A percentile compares a stretch with the other conserved stretches of the same genome.
These are phyloP conservation scores for Castanopsis chinensis DNA, from an alignment of 306 rosid species.

Conservation along the genomic window DNA sequence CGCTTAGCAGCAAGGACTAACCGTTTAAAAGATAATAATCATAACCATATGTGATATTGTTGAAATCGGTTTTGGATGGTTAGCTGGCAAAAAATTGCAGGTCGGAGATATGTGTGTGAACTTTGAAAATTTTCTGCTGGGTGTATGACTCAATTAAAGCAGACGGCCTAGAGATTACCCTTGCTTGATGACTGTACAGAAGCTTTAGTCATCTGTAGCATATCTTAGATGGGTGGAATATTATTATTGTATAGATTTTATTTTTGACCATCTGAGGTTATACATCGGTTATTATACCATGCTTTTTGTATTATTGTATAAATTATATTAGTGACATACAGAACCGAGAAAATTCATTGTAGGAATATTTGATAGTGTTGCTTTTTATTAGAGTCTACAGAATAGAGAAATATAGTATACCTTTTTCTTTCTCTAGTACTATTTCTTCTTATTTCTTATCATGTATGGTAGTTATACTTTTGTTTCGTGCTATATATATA, in stretches of 20 bases:
- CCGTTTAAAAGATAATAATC: conserved; percentile 17
- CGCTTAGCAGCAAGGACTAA: conserved; percentile 69
- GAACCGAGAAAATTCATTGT: conserved; percentile 33
- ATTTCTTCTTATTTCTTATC: conserved; percentile 14
- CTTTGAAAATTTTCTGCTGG: not conserved
- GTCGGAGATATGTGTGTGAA: conserved; percentile 17
- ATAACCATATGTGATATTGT: conserved; percentile 28
- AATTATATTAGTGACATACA: conserved; percentile 19
- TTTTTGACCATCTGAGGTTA: conserved; percentile 27
- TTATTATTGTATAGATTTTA: conserved; percentile 17
- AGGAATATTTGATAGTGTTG: conserved; percentile 19
- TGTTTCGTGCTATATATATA: not conserved
- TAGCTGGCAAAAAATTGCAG: conserved; percentile 9
- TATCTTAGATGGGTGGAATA: conserved; percentile 2
- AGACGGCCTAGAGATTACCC: conserved; percentile 13
- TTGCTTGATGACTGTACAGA: conserved; percentile 26
- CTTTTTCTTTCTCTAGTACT: not conserved
- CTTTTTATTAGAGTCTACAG: conserved; percentile 18
- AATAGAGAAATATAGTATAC: not conserved
- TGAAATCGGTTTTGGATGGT: conserved; percentile 16
- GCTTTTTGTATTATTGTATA: conserved; percentile 28
- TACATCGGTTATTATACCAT: conserved; percentile 12
- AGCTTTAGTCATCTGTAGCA: conserved; percentile 21
- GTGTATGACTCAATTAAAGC: conserved; percentile 13
- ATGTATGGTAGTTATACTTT: not conserved